These are phyloP conservation scores for Ramaria sp. DNA, from an alignment of 768 basidiomycete genomes.

Conservation along the genomic window DNA sequence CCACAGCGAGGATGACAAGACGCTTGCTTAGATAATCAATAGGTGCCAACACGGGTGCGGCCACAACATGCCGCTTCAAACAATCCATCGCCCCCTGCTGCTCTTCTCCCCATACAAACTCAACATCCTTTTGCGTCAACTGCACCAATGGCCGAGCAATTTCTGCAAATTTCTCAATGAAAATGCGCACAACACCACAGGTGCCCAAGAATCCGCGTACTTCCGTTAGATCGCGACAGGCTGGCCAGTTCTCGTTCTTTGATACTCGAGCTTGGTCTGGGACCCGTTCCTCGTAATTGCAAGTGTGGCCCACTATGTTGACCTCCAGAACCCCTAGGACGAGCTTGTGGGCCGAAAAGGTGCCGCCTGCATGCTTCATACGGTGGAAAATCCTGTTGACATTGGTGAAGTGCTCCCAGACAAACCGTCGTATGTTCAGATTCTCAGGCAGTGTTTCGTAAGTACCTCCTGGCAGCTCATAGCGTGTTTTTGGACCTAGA, in stretches of 20 bases:
- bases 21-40: constrained; percentile 12
- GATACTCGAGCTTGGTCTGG: constrained; percentile 18
- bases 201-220: constrained; percentile 20
- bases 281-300: constrained; percentile 23
- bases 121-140: constrained; percentile 6
- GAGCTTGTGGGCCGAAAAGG: constrained; percentile 27
- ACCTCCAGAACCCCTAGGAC: constrained; percentile 19
- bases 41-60: constrained; percentile 4
- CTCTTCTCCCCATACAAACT: constrained; percentile 7
- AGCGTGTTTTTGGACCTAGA: constrained; percentile 23
- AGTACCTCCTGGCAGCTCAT: constrained; percentile 17
- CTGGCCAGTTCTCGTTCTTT: constrained; percentile 19
- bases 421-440: constrained; percentile 23
- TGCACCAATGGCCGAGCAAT: constrained; percentile 13
- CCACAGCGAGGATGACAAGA: constrained; percentile 14
- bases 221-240: constrained; percentile 12
- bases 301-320: constrained; percentile 27
- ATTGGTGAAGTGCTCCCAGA: constrained; percentile 21
- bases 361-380: constrained; percentile 26
- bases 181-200: constrained; percentile 12
- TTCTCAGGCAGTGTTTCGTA: constrained; percentile 29
- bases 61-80: constrained; percentile 5
- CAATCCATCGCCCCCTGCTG: constrained; percentile 3
- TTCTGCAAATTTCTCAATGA: constrained; percentile 16
- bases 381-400: constrained; percentile 27